Evolutionary conservation across 139 green algal species (phyloP).

Genomic region (Micromonas commoda): DNA sequence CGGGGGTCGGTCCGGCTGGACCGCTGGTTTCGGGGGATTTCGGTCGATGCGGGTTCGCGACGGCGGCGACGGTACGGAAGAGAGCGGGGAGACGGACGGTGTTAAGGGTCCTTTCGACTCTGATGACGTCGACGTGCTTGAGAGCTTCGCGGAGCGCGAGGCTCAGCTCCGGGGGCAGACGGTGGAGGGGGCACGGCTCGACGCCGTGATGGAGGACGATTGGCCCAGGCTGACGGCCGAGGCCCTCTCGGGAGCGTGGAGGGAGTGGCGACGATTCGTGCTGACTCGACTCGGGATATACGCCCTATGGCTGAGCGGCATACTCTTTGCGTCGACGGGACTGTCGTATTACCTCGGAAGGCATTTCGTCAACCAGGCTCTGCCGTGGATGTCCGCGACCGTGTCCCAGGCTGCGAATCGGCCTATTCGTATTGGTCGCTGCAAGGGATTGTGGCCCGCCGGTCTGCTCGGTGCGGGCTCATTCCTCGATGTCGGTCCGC

Average conservation of each 20-base stretch:
- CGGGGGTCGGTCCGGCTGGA: too few species aligned
- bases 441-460: slow-evolving; percentile 25
- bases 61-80: too few species aligned
- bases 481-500: slow-evolving; percentile 24
- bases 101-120: too few species aligned
- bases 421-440: slow-evolving; percentile 9
- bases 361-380: background rate
- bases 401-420: background rate
- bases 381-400: background rate
- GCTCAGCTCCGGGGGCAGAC: too few species aligned
- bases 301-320: background rate
- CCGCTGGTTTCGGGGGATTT: too few species aligned
- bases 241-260: background rate
- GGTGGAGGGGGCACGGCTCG: background rate
- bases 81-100: too few species aligned
- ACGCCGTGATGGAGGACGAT: background rate
- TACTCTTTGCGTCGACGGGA: background rate
- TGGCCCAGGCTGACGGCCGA: background rate
- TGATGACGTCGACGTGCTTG: background rate
- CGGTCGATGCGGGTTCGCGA: too few species aligned
- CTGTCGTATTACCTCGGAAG: background rate
- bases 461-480: slow-evolving; percentile 37
- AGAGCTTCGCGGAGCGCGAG: background rate
- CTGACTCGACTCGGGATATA: background rate
- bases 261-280: background rate